A percentile compares a stretch with the other conserved stretches of the same genome.
Evolutionary conservation across 441 rosid genomes (phyloP).

Genomic region (Lepidium campestre): DNA sequence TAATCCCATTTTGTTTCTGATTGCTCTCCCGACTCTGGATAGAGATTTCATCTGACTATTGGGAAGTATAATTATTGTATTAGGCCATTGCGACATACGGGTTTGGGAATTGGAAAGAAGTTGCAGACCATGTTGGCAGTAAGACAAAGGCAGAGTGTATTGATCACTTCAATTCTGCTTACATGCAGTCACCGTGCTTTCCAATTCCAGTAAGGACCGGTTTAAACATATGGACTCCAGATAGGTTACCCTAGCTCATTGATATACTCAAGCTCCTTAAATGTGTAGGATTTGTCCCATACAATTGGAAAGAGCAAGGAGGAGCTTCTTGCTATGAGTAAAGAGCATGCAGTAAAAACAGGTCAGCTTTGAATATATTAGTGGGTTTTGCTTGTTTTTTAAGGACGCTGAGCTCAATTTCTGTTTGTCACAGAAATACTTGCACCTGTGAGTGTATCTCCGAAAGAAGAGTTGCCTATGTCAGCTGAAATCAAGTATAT

Average conservation of each 20-base stretch:
- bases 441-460: constrained; percentile 35
- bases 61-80: constrained; percentile 23
- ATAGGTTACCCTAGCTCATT: constrained; percentile 1
- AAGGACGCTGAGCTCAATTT: neutral
- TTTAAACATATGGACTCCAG: neutral
- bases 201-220: constrained; percentile 73
- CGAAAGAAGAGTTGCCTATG: constrained; percentile 46
- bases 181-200: constrained; percentile 78
- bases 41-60: constrained; percentile 24
- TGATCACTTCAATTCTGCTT: constrained; percentile 66
- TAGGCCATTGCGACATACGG: constrained; percentile 97
- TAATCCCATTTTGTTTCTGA: neutral
- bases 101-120: constrained; percentile 94
- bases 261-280: constrained; percentile 2
- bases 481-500: constrained; percentile 58
- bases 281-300: constrained; percentile 72
- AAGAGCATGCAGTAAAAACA: constrained; percentile 46
- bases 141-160: constrained; percentile 75
- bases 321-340: constrained; percentile 88
- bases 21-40: constrained; percentile 8
- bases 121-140: constrained; percentile 81
- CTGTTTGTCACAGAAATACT: constrained; percentile 39
- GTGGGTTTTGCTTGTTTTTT: neutral
- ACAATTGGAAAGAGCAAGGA: constrained; percentile 80
- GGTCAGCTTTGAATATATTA: constrained; percentile 38